These are phyloP conservation scores for Penicillium riverlandense DNA, from an alignment of 495 filamentous ascomycete genomes.

Conservation along the genomic window DNA sequence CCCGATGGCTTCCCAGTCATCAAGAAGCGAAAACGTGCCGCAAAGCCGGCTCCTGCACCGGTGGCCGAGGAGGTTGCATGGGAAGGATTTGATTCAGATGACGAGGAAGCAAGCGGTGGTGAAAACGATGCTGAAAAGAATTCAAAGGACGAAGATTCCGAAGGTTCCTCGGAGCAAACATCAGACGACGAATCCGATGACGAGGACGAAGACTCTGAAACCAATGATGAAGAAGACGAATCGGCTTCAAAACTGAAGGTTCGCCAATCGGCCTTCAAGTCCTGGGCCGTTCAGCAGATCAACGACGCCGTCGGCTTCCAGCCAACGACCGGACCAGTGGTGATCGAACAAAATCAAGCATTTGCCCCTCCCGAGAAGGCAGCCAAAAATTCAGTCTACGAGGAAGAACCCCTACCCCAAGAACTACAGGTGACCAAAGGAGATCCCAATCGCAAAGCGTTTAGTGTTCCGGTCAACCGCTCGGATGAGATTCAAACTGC, in stretches of 20 bases:
- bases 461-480: constrained; percentile 65
- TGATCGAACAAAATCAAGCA: constrained; percentile 19
- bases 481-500: constrained; percentile 65
- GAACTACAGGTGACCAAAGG: constrained; percentile 59
- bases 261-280: constrained; percentile 74
- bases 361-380: constrained; percentile 21
- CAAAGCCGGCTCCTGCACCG: constrained; percentile 21
- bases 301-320: constrained; percentile 65
- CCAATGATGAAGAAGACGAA: constrained; percentile 22
- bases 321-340: constrained; percentile 34
- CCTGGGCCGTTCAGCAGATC: constrained; percentile 81
- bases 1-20: constrained; percentile 72
- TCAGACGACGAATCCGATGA: constrained; percentile 16
- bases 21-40: constrained; percentile 52
- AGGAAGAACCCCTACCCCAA: constrained; percentile 69
- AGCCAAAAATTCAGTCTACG: constrained; percentile 38
- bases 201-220: constrained; percentile 16
- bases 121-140: constrained; percentile 14
- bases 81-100: constrained; percentile 53
- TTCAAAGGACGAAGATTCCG: constrained; percentile 6
- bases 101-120: constrained; percentile 20
- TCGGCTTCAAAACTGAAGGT: constrained; percentile 34
- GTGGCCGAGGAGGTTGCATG: constrained; percentile 43
- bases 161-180: constrained; percentile 7
- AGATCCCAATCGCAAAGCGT: constrained; percentile 63